Evolutionary conservation across 495 filamentous ascomycete genomes (phyloP).

Genomic region (Penicillium ucsense): DNA sequence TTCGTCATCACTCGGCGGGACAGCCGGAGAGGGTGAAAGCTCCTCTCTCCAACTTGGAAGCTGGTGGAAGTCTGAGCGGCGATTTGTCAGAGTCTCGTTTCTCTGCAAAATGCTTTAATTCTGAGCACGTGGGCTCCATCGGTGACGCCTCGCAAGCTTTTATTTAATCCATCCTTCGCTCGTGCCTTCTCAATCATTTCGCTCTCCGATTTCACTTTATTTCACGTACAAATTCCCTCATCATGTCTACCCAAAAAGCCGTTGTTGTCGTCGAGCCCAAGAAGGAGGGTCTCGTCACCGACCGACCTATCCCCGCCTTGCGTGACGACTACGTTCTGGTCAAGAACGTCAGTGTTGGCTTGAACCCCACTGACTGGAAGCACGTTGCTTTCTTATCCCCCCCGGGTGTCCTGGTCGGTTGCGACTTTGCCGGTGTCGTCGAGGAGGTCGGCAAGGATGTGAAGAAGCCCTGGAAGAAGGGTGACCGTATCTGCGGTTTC

Average conservation of each 20-base stretch:
- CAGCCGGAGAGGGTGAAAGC: too few species aligned
- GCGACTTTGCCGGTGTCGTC: conserved; percentile 46
- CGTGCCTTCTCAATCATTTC: too few species aligned
- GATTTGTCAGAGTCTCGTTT: too few species aligned
- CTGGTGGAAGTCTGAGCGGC: too few species aligned
- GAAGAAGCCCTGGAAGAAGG: conserved; percentile 8
- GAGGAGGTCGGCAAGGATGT: conserved; percentile 41
- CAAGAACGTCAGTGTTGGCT: conserved; percentile 33
- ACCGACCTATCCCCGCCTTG: conserved; percentile 19
- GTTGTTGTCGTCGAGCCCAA: conserved; percentile 7
- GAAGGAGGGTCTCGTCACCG: conserved; percentile 7
- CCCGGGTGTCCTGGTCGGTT: conserved; percentile 35
- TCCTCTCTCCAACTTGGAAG: too few species aligned
- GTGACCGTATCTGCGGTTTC: conserved; percentile 39
- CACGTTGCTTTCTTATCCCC: conserved; percentile 24
- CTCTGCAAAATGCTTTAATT: too few species aligned
- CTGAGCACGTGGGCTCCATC: too few species aligned
- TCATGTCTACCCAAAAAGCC: conserved; percentile 6
- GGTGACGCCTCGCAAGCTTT: too few species aligned
- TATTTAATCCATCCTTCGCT: too few species aligned
- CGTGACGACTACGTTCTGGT: conserved; percentile 36
- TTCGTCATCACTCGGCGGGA: too few species aligned
- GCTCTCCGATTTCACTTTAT: too few species aligned
- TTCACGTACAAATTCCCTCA: neutral
- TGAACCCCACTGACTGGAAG: conserved; percentile 50